A percentile compares a stretch with the other conserved stretches of the same genome.
Evolutionary conservation across 345 rosid species (phyloP).

Genomic region (Rhodamnia rubescens): DNA sequence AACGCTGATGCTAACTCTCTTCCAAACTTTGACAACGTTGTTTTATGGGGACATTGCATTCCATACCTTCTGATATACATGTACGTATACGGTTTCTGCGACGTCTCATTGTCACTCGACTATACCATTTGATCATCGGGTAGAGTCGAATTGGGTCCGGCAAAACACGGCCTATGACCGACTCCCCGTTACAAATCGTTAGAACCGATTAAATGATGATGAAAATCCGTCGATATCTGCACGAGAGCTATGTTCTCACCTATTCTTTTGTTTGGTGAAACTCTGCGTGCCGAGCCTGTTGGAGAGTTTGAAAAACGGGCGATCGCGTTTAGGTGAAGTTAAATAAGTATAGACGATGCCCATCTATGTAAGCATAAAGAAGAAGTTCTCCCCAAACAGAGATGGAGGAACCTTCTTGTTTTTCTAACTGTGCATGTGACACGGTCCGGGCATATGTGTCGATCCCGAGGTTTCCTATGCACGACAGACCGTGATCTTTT

Average conservation of each 20-base stretch:
- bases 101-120: too few relatives aligned
- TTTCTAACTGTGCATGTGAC: neutral
- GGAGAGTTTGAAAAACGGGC: neutral
- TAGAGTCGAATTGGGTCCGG: neutral
- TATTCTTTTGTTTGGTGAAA: neutral
- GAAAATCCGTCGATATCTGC: neutral
- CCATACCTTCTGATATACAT: neutral
- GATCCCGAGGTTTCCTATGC: too few relatives aligned
- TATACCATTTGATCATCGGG: neutral
- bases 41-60: neutral
- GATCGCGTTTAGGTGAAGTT: neutral
- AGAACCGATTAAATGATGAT: too few relatives aligned
- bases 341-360: neutral
- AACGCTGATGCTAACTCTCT: slow-evolving; percentile 12
- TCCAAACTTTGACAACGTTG: neutral
- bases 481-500: too few relatives aligned
- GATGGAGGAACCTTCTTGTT: neutral
- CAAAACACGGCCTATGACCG: neutral
- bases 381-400: neutral
- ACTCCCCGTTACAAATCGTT: neutral
- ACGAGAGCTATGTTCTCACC: neutral
- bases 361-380: neutral
- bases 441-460: too few relatives aligned
- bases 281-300: neutral
- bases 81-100: neutral